Evolutionary conservation across 1,284 basidiomycete genomes (phyloP), one percentile per base, ranked within the genome.

Genomic region (Cryptococcus floricola): DNA sequence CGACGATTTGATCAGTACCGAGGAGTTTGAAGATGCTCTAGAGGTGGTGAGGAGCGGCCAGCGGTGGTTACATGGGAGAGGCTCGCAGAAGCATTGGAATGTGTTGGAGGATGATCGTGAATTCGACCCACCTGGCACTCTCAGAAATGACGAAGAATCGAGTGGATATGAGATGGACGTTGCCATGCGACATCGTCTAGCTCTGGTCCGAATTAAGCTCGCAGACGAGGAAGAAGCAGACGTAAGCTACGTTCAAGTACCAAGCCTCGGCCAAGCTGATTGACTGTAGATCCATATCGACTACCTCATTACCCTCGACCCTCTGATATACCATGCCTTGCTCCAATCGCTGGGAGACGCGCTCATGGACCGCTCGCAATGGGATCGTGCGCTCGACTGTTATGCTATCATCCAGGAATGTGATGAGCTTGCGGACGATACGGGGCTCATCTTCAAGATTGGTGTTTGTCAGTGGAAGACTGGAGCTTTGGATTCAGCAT

Each of bases 31-130:
- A 41, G 80, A 82, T 31, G 87, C 88, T 0, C 79, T 93, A 12
- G 79, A 83, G 13, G 83, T 85, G 0, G 86, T 96, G 54, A 81
- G 88, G 41, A 80, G 81, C 52, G 93, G 92, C 0, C 87, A 85
- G 50, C 79, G 95, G 47, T 97, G 94, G 94, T 76, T 97, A 12
- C 91, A 95, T 71, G 90, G 91, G 0, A 79, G 94, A 38, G 79
- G 77, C n/a, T 78, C 81, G 37, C 76, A 79, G 52, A 82, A 79
- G 54, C 86, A 86, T 54, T 96, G 93, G 91, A 89, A 93, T 63
- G 74, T 83, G 23, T 83, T 86, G 53, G 82, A 84, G 39, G 95
- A 96, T 69, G 93, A 98, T 71, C 80, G 92, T 53, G 94, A 97
- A 74, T 96, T 84, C 67, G 89, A 93, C 67, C 73, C 81, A 2